Conservation (phyloP, 345 rosid genomes). For the Sonneratia caseolaris region DNA sequence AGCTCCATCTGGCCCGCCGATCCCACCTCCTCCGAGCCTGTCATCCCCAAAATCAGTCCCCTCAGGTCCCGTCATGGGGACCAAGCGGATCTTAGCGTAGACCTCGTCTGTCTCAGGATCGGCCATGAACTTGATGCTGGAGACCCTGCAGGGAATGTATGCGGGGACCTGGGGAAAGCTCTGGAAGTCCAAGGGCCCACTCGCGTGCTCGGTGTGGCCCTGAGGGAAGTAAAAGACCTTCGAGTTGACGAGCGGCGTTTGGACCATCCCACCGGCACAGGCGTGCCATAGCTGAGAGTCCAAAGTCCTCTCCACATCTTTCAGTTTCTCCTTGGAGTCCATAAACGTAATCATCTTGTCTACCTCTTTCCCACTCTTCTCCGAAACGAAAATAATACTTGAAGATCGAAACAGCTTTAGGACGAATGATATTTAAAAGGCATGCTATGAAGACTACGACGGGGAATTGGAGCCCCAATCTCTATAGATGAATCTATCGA, state of each 20-base stretch:
- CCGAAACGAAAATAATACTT: neutral
- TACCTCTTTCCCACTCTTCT: neutral
- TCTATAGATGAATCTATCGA: neutral
- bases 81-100: constrained; percentile 41
- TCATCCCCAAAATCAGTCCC: constrained; percentile 27
- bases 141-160: constrained; percentile 36
- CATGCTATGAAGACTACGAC: neutral
- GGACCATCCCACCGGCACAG: constrained; percentile 81
- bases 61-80: constrained; percentile 18
- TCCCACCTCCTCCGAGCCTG: constrained; percentile 20
- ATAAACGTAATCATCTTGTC: constrained; percentile 52
- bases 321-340: constrained; percentile 49
- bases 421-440: neutral
- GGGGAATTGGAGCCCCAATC: neutral
- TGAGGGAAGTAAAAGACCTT: constrained; percentile 64
- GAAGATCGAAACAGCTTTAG: neutral
- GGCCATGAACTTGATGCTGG: constrained; percentile 53
- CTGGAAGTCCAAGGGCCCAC: constrained; percentile 39
- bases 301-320: constrained; percentile 44
- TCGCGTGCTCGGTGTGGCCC: constrained; percentile 67
- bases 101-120: constrained; percentile 67
- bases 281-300: constrained; percentile 80
- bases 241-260: constrained; percentile 45
- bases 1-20: constrained; percentile 27
- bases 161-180: constrained; percentile 34